A percentile compares a stretch with the other conserved stretches of the same genome.
Evolutionary conservation across 495 filamentous ascomycete genomes (phyloP).

Genomic region (Penicillium cataractarum): DNA sequence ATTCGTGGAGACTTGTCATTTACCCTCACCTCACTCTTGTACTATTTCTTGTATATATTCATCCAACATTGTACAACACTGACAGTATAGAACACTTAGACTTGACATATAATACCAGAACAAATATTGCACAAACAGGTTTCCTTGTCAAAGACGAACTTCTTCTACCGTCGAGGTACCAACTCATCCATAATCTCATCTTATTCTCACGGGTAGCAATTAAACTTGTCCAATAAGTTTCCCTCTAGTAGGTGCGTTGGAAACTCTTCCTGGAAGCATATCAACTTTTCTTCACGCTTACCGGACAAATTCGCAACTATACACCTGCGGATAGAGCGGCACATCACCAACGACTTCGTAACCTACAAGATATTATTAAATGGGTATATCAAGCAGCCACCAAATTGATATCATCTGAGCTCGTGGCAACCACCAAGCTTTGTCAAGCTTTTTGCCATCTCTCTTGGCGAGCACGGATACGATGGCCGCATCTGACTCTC

Average conservation of each 20-base stretch:
- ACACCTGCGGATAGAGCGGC: background rate
- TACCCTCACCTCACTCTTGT: slow-evolving; percentile 4
- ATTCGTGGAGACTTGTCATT: slow-evolving; percentile 16
- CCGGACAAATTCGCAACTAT: background rate
- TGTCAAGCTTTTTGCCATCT: slow-evolving; percentile 1
- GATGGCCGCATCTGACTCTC: background rate
- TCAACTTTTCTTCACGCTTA: background rate
- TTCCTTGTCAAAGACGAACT: background rate
- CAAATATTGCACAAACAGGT: background rate
- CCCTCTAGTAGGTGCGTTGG: no score
- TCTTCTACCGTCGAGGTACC: slow-evolving; percentile 27
- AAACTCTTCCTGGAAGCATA: no score
- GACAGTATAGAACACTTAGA: slow-evolving; percentile 6
- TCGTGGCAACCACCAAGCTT: slow-evolving; percentile 5
- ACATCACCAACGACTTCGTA: background rate
- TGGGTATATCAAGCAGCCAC: background rate
- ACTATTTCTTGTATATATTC: slow-evolving; percentile 17
- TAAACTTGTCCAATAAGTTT: no score
- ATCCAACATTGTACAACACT: slow-evolving; percentile 8
- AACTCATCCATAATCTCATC: slow-evolving; percentile 47
- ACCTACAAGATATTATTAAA: background rate
- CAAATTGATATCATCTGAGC: background rate
- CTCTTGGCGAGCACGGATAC: background rate
- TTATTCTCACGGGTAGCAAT: slow-evolving; percentile 46
- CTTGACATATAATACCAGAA: slow-evolving; percentile 1